These are phyloP conservation scores for Solanum bulbocastanum DNA, from an alignment of 257 asterid genomes.

Conservation along the genomic window DNA sequence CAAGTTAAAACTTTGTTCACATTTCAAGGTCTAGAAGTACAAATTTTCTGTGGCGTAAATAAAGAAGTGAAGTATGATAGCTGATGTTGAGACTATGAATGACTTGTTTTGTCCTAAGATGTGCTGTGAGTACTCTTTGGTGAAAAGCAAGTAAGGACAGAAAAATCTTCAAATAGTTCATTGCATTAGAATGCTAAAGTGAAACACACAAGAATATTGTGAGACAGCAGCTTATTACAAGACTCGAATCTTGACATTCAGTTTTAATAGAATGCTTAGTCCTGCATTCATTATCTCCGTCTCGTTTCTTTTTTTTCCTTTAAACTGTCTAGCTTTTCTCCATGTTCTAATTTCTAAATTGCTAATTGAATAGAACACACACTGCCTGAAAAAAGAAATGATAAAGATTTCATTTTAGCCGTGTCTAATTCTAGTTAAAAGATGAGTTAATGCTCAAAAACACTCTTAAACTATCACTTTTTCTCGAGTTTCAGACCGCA, in stretches of 20 bases:
- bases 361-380: background rate
- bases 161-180: background rate
- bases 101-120: background rate
- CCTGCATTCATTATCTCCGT: background rate
- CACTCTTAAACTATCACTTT: background rate
- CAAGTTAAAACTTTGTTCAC: background rate
- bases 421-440: background rate
- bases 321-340: background rate
- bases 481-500: background rate
- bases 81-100: background rate
- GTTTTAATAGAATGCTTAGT: background rate
- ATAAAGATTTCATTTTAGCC: background rate
- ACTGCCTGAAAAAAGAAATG: background rate
- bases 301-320: background rate
- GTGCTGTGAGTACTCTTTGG: background rate
- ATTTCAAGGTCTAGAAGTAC: background rate
- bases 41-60: background rate
- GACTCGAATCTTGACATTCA: background rate
- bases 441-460: too few species aligned
- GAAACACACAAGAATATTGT: background rate
- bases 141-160: background rate
- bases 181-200: background rate
- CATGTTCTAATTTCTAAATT: background rate
- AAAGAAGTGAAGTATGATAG: background rate
- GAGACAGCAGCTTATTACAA: background rate